phyloP scores from a whole-genome alignment of 148 eudicot genomes.

The Selenicereus undatus region DNA sequence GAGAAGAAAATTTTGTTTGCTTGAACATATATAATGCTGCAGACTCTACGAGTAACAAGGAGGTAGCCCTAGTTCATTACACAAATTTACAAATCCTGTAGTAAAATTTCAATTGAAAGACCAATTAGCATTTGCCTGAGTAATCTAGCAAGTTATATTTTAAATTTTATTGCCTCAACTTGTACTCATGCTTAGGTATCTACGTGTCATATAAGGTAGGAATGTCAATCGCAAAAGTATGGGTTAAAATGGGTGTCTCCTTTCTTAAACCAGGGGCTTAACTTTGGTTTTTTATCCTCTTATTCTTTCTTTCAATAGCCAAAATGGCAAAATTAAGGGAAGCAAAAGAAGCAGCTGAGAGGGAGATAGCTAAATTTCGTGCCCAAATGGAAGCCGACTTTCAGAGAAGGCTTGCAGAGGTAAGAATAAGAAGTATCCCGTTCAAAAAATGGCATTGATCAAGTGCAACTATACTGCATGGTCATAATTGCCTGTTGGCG shows the following conservation, averaged over 20 bases:
- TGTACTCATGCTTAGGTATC: background rate
- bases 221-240: background rate
- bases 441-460: background rate
- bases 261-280: background rate
- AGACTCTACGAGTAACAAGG: background rate
- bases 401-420: conserved; percentile 78
- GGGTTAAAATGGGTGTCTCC: background rate
- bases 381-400: conserved; percentile 75
- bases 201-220: background rate
- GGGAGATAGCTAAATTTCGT: conserved; percentile 83
- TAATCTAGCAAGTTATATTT: background rate
- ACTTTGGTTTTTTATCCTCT: background rate
- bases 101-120: background rate
- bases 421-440: conserved; percentile 16
- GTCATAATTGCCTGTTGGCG: background rate
- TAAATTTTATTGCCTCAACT: background rate
- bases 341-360: conserved; percentile 89
- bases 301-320: conserved; percentile 36
- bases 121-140: background rate
- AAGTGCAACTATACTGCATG: background rate
- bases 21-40: background rate
- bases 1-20: background rate
- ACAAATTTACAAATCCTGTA: background rate
- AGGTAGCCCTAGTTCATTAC: background rate
- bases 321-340: conserved; percentile 79